phyloP scores from a whole-genome alignment of 2,329 filamentous ascomycete species.

The Didymella sp. region DNA sequence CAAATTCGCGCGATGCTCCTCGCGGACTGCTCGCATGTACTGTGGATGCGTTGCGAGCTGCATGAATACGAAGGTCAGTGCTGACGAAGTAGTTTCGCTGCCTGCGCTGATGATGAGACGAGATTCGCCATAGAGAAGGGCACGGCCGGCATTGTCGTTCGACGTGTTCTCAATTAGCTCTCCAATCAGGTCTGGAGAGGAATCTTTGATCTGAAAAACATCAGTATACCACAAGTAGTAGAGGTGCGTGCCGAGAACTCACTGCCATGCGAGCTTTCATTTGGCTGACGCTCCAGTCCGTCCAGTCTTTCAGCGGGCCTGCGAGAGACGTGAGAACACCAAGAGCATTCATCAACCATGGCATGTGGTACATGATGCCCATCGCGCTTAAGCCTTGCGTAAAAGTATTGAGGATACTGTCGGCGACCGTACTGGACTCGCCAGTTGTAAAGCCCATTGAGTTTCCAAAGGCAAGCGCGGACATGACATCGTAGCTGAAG shows the following conservation, averaged over 20 bases:
- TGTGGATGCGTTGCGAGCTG: constrained; percentile 33
- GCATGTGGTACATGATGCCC: constrained; percentile 36
- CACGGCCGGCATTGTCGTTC: constrained; percentile 20
- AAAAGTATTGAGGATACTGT: constrained; percentile 43
- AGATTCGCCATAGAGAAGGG: constrained; percentile 39
- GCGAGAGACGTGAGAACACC: constrained; percentile 26
- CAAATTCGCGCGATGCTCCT: constrained; percentile 25
- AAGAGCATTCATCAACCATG: constrained; percentile 40
- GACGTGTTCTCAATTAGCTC: constrained; percentile 35
- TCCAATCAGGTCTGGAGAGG: constrained; percentile 31
- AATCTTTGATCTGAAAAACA: constrained; percentile 20
- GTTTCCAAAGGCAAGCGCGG: constrained; percentile 54
- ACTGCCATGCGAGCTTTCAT: constrained; percentile 35
- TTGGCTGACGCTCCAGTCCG: constrained; percentile 33
- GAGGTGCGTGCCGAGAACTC: not conserved
- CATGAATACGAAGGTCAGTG: constrained; percentile 60
- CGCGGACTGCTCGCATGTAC: constrained; percentile 28
- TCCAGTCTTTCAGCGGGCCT: constrained; percentile 38
- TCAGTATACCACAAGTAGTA: not conserved
- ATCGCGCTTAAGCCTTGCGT: constrained; percentile 32
- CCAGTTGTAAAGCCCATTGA: constrained; percentile 51
- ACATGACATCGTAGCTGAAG: constrained; percentile 57
- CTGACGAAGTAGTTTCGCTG: constrained; percentile 58
- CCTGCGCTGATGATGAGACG: constrained; percentile 44
- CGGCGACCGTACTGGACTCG: constrained; percentile 33